phyloP scores from a whole-genome alignment of 768 basidiomycete species.

The Scleroderma bovista region DNA sequence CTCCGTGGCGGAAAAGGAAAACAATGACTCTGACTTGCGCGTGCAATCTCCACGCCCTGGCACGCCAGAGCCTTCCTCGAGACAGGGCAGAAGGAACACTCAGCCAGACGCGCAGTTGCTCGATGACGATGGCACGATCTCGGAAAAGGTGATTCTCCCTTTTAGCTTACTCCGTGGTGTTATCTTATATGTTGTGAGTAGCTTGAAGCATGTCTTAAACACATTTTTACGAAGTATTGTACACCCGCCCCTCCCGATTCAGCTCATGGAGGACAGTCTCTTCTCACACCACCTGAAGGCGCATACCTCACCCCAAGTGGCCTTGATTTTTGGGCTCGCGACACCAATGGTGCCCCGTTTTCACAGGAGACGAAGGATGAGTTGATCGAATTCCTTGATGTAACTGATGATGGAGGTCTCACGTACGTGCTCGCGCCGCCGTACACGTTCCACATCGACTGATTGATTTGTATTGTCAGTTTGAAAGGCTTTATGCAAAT shows the following conservation, averaged over 20 bases:
- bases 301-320: conserved; percentile 57
- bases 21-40: conserved; percentile 13
- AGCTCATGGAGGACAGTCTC: conserved; percentile 15
- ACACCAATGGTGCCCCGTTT: conserved; percentile 82
- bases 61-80: conserved; percentile 57
- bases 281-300: conserved; percentile 44
- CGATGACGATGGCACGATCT: conserved; percentile 66
- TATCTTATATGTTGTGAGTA: conserved; percentile 19
- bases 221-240: conserved; percentile 79
- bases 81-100: conserved; percentile 53
- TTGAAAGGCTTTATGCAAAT: conserved; percentile 79
- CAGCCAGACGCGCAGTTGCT: conserved; percentile 50
- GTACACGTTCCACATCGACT: neutral
- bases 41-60: conserved; percentile 49
- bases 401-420: conserved; percentile 62
- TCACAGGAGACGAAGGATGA: conserved; percentile 74
- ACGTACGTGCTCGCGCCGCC: conserved; percentile 46
- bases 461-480: conserved; percentile 29
- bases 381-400: conserved; percentile 68
- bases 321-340: conserved; percentile 69
- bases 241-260: conserved; percentile 32
- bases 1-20: neutral
- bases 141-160: conserved; percentile 44
- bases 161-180: neutral
- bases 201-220: conserved; percentile 66